phyloP scores from a whole-genome alignment of 73 alveolate species.

The Paramecium tetraurelia region DNA sequence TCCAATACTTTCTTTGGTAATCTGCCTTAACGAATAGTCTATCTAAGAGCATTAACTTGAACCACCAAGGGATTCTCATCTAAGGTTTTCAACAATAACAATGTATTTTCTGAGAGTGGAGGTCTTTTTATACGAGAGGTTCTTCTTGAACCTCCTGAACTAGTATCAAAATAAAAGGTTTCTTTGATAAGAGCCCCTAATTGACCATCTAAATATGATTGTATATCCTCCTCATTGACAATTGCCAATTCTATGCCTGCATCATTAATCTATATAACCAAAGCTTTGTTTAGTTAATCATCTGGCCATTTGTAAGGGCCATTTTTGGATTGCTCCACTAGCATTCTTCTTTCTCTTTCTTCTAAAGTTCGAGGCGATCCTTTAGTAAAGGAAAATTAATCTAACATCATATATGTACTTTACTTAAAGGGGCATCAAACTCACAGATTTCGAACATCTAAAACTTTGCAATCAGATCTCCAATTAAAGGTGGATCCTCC shows the following conservation, averaged over 20 bases:
- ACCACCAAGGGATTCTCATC: not conserved
- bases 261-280: not conserved
- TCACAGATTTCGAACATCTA: not conserved
- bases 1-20: not conserved
- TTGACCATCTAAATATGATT: not conserved
- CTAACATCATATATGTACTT: not conserved
- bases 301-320: conserved; percentile 27
- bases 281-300: conserved; percentile 2
- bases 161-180: not conserved
- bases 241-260: not conserved
- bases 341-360: conserved; percentile 38
- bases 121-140: not conserved
- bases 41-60: not conserved
- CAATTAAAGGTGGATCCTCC: not conserved
- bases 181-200: not conserved
- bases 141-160: not conserved
- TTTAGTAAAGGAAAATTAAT: not conserved
- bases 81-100: not conserved
- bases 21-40: conserved; percentile 5
- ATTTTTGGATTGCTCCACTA: not conserved
- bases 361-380: conserved; percentile 1
- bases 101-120: not conserved
- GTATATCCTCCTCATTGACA: not conserved
- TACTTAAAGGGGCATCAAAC: conserved; percentile 4
- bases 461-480: not conserved